A percentile compares a stretch with the other conserved stretches of the same genome.
phyloP scores from a whole-genome alignment of 2,329 filamentous ascomycete species.

The Fusarium sororula region DNA sequence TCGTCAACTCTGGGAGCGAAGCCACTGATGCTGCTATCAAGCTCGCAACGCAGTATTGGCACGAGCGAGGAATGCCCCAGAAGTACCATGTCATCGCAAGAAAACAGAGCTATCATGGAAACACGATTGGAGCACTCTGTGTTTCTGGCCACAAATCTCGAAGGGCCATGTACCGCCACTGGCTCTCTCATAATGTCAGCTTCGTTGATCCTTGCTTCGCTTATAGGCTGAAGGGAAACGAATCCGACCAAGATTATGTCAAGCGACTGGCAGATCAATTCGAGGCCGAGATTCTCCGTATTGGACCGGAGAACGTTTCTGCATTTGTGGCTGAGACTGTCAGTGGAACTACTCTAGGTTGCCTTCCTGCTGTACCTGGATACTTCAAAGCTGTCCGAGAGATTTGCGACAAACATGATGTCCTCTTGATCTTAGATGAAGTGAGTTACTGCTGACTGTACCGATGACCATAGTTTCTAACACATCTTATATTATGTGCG shows the following conservation, averaged over 20 bases:
- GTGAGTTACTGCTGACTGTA: not conserved
- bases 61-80: slow-evolving; percentile 50
- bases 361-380: not conserved
- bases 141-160: slow-evolving; percentile 44
- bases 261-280: not conserved
- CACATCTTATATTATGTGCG: slow-evolving; percentile 33
- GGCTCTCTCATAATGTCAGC: slow-evolving; percentile 33
- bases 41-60: slow-evolving; percentile 48
- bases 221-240: slow-evolving; percentile 39
- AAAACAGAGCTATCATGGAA: slow-evolving; percentile 59
- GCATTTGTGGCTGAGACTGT: slow-evolving; percentile 3
- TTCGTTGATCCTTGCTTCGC: slow-evolving; percentile 34
- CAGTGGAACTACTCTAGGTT: not conserved
- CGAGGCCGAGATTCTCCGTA: not conserved
- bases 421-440: not conserved
- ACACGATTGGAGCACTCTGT: slow-evolving; percentile 57
- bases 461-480: not conserved
- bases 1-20: not conserved
- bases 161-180: slow-evolving; percentile 16
- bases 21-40: not conserved
- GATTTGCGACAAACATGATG: not conserved
- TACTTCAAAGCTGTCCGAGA: not conserved
- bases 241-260: not conserved
- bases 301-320: not conserved
- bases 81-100: slow-evolving; percentile 55